Base-by-base conservation (phyloP, 345 rosid genomes). In the Hibiscus mutabilis region DNA sequence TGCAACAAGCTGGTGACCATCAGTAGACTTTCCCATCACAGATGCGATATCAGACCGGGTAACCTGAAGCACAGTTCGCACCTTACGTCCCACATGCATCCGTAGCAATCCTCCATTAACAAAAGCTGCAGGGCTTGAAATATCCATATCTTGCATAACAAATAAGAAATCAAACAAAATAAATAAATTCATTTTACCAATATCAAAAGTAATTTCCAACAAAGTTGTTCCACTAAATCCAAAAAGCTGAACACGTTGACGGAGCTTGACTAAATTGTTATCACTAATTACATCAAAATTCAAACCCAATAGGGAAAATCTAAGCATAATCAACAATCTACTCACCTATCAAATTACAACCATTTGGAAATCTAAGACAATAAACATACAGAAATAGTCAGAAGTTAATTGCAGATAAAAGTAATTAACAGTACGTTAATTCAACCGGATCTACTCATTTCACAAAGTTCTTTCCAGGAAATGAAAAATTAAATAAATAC, bases 121-220 rank as follows among this genome's bases (percentile, higher is more conserved):
- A 75, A 93, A 85, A 70, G 82, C 96, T 35, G 94, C 89, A 74
- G 98, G 97, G 70, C 78, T 86, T 22, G 92, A 89, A 0, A 91
- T 84, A 77, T 93, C 97, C 96, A 93, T 93, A 73, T n/a, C 52
- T 44, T 10, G 67, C 22, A 65, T 11, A 66, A 46, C 40, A 19
- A 29, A 57, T 46, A 15, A 3, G 24, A 47, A 16, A 25, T 9
- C 15, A 47, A 16, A 56, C 22, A 47, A 47, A 25, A 47, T 12
- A 66, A 27, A 4, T 24, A 5, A 35, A 35, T 65, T 52, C 53
- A 46, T 46, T 66, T 46, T 25, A 46, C 22, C 5, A 24, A 25
- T 8, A 25, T 52, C 15, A 66, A 40, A 40, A 40, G 46, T 10
- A 40, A 40, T 40, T 40, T 40, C 46, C 46, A 40, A 40, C 46